A percentile compares a stretch with the other conserved stretches of the same genome.
These are phyloP conservation scores for Litsea cubeba DNA, from an alignment of 164 flowering plant species.

Conservation along the genomic window DNA sequence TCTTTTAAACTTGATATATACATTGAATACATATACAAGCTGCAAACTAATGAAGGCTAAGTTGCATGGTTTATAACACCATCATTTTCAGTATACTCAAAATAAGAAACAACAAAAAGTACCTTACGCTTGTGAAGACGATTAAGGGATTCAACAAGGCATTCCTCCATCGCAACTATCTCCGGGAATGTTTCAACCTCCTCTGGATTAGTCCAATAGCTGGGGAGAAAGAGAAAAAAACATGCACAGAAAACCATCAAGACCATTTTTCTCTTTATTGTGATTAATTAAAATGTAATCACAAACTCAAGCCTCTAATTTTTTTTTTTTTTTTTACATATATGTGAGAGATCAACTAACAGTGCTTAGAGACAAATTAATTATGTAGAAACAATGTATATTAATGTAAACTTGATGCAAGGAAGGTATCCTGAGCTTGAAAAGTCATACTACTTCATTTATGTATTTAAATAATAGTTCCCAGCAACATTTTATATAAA, in stretches of 20 bases:
- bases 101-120: not conserved
- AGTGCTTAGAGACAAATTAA: not conserved
- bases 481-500: no score
- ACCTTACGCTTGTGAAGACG: constrained; percentile 5
- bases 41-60: not conserved
- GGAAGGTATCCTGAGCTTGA: not conserved
- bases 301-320: not conserved
- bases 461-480: no score
- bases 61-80: not conserved
- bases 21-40: not conserved
- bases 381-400: not conserved
- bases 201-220: constrained; percentile 5
- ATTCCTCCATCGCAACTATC: not conserved
- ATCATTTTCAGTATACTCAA: no score
- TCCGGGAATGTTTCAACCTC: not conserved
- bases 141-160: not conserved
- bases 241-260: not conserved
- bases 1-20: not conserved
- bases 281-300: not conserved
- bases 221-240: not conserved
- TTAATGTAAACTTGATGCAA: not conserved
- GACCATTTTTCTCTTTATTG: not conserved
- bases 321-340: no score
- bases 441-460: no score
- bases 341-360: not conserved